Evolutionary conservation across 2,329 filamentous ascomycete genomes (phyloP).

Genomic region (Colletotrichum lentis): DNA sequence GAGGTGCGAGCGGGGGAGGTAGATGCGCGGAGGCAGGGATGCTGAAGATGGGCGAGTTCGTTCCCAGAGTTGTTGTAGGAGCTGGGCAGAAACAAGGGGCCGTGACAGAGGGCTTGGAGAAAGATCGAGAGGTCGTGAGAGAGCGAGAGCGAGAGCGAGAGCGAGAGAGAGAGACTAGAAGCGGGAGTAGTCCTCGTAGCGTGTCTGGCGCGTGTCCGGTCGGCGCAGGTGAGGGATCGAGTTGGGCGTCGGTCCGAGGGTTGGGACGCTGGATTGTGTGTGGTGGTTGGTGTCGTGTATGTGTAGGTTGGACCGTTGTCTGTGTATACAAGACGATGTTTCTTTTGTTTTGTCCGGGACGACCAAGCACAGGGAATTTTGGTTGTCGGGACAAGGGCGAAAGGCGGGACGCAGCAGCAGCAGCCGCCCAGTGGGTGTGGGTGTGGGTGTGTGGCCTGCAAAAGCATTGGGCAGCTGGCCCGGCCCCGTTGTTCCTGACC

Average conservation of each 20-base stretch:
- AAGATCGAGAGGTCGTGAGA: not conserved
- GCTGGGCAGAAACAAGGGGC: conserved; percentile 25
- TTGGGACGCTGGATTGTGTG: conserved; percentile 1
- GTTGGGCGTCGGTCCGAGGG: conserved; percentile 20
- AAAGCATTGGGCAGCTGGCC: conserved; percentile 4
- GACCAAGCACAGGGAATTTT: conserved; percentile 29
- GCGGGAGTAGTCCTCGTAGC: conserved; percentile 22
- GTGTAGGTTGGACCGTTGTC: not conserved
- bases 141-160: too few relatives aligned
- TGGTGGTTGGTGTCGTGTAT: not conserved
- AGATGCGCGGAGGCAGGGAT: not conserved
- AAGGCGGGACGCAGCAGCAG: not conserved
- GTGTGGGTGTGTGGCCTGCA: not conserved
- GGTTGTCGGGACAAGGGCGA: conserved; percentile 37
- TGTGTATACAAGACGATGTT: conserved; percentile 13
- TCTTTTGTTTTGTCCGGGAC: conserved; percentile 19
- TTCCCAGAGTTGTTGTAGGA: not conserved
- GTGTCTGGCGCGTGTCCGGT: not conserved
- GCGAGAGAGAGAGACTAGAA: too few relatives aligned
- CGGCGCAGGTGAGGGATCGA: conserved; percentile 12
- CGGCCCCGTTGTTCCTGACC: not conserved
- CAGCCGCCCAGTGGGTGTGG: not conserved
- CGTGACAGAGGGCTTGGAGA: conserved; percentile 4
- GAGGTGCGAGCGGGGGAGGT: not conserved
- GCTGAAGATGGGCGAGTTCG: not conserved